These are phyloP conservation scores for Calonectria pteridis DNA, from an alignment of 2,329 filamentous ascomycete species.

Conservation along the genomic window DNA sequence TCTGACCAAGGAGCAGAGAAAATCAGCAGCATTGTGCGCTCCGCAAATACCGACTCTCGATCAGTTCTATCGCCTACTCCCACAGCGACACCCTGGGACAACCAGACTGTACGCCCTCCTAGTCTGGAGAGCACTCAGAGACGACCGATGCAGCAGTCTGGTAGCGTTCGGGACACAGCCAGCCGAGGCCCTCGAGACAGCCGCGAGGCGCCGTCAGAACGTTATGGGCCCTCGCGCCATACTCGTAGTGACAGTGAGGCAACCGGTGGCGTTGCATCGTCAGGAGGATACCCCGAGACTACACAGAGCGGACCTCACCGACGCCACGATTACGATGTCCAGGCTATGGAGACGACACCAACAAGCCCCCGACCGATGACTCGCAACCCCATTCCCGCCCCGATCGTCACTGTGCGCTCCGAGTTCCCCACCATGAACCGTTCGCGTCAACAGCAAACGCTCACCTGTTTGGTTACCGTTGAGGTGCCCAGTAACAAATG, in stretches of 20 bases:
- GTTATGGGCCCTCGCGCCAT: constrained; percentile 67
- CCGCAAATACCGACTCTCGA: constrained; percentile 74
- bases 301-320: constrained; percentile 77
- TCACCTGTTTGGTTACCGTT: constrained; percentile 94
- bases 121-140: constrained; percentile 60
- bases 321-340: constrained; percentile 93
- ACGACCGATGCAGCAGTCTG: constrained; percentile 45
- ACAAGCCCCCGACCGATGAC: constrained; percentile 78
- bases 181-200: constrained; percentile 61
- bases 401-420: constrained; percentile 93
- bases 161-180: constrained; percentile 32
- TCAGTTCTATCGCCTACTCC: constrained; percentile 66
- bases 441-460: constrained; percentile 92
- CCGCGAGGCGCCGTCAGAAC: constrained; percentile 62
- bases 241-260: constrained; percentile 83
- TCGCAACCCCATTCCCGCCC: constrained; percentile 90
- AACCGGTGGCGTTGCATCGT: constrained; percentile 80
- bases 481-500: constrained; percentile 95
- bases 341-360: constrained; percentile 92
- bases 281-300: constrained; percentile 83
- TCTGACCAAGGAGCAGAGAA: constrained; percentile 75
- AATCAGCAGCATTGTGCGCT: constrained; percentile 92
- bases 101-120: constrained; percentile 65
- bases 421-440: constrained; percentile 95
- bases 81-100: constrained; percentile 76